phyloP scores from a whole-genome alignment of 208 protist species.

The Leishmania turanica region DNA sequence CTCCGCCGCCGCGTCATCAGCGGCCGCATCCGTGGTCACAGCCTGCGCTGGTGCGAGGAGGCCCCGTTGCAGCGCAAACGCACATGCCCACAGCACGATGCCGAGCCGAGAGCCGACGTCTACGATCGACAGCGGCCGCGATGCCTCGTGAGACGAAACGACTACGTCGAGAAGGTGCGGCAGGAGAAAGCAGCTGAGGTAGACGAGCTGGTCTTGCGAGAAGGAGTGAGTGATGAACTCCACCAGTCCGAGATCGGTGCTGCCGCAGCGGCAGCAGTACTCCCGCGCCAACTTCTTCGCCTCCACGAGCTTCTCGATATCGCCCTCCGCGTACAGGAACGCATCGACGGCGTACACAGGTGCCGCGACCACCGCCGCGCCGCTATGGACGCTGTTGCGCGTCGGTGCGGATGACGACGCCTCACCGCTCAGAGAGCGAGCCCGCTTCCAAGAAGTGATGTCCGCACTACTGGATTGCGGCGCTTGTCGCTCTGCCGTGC shows the following conservation, averaged over 20 bases:
- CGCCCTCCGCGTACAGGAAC: conserved; percentile 75
- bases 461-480: background rate
- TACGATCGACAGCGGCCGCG: conserved; percentile 26
- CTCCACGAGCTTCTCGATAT: conserved; percentile 65
- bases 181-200: conserved; percentile 70
- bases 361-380: background rate
- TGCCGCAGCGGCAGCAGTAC: conserved; percentile 75
- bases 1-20: background rate
- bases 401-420: background rate
- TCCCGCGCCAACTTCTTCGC: conserved; percentile 46
- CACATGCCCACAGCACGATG: conserved; percentile 66
- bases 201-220: conserved; percentile 79
- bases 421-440: conserved; percentile 5
- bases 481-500: background rate
- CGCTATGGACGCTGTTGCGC: background rate
- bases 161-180: conserved; percentile 23
- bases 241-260: conserved; percentile 48
- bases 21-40: background rate
- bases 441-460: conserved; percentile 13
- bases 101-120: conserved; percentile 87
- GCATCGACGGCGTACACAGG: conserved; percentile 75
- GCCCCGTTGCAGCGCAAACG: conserved; percentile 47
- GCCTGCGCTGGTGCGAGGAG: conserved; percentile 17
- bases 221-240: conserved; percentile 90
- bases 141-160: background rate